Evolutionary conservation across 345 rosid genomes (phyloP).

Genomic region (Syzygium grande): DNA sequence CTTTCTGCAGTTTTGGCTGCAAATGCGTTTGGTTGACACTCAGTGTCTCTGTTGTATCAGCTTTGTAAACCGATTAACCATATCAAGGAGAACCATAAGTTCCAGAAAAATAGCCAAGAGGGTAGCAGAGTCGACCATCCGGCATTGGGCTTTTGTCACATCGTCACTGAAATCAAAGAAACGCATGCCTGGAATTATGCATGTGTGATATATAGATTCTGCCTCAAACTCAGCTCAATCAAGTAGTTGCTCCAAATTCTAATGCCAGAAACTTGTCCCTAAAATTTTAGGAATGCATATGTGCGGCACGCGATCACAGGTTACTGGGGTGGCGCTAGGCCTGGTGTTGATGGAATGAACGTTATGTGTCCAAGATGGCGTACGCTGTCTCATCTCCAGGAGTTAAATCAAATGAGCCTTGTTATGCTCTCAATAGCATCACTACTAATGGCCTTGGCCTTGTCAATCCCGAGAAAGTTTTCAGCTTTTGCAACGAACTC

Average conservation of each 20-base stretch:
- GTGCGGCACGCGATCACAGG: slow-evolving; percentile 70
- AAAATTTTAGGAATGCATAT: slow-evolving; percentile 29
- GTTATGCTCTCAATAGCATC: slow-evolving; percentile 39
- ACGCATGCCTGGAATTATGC: slow-evolving; percentile 42
- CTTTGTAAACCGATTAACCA: slow-evolving; percentile 54
- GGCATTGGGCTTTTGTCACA: slow-evolving; percentile 42
- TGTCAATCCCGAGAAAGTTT: slow-evolving; percentile 64
- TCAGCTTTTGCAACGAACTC: slow-evolving; percentile 58
- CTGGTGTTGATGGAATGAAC: slow-evolving; percentile 37
- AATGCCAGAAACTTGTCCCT: not conserved
- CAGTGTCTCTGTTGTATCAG: slow-evolving; percentile 14
- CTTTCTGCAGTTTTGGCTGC: not conserved
- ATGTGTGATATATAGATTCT: not conserved
- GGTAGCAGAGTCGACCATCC: slow-evolving; percentile 55
- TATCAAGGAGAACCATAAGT: slow-evolving; percentile 56
- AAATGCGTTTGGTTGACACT: not conserved
- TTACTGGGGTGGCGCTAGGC: slow-evolving; percentile 62
- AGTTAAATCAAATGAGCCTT: slow-evolving; percentile 46
- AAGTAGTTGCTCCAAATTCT: not conserved
- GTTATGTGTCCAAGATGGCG: slow-evolving; percentile 42
- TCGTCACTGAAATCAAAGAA: slow-evolving; percentile 46
- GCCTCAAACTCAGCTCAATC: not conserved
- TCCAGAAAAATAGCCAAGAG: slow-evolving; percentile 53
- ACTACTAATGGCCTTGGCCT: slow-evolving; percentile 58
- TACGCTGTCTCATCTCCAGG: slow-evolving; percentile 53